phyloP scores from a whole-genome alignment of 441 rosid genomes.

The Iberis amara region DNA sequence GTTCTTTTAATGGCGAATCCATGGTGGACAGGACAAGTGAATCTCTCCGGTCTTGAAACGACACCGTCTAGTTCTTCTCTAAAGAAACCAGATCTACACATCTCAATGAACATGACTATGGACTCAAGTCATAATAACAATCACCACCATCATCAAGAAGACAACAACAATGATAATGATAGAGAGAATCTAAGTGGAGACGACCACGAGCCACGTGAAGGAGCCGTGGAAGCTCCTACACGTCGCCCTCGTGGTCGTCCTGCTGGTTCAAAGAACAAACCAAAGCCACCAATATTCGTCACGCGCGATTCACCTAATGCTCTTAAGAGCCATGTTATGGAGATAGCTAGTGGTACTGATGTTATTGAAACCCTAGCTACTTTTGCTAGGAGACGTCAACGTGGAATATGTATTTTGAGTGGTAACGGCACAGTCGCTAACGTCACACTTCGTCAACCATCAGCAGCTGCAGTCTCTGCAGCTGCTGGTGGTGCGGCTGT shows the following conservation, averaged over 20 bases:
- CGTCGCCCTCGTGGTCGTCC: constrained; percentile 73
- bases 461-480: constrained; percentile 19
- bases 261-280: constrained; percentile 66
- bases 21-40: constrained; percentile 73
- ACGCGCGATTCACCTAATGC: constrained; percentile 69
- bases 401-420: constrained; percentile 57
- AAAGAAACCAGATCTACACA: constrained; percentile 54
- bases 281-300: constrained; percentile 66
- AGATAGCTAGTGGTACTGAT: constrained; percentile 55
- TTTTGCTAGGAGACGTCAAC: constrained; percentile 54
- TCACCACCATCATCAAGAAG: constrained; percentile 33
- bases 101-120: constrained; percentile 45
- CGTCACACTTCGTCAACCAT: constrained; percentile 58
- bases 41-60: constrained; percentile 54
- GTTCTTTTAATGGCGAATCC: constrained; percentile 56
- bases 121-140: constrained; percentile 26
- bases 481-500: constrained; percentile 30
- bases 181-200: constrained; percentile 40
- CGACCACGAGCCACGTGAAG: constrained; percentile 57
- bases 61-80: constrained; percentile 46
- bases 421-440: constrained; percentile 63
- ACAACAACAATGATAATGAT: constrained; percentile 26
- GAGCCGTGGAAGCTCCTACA: constrained; percentile 48
- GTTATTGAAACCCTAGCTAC: constrained; percentile 59
- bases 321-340: constrained; percentile 60